These are phyloP conservation scores for Fusarium ramigenum DNA, from an alignment of 2,329 filamentous ascomycete species.

Conservation along the genomic window DNA sequence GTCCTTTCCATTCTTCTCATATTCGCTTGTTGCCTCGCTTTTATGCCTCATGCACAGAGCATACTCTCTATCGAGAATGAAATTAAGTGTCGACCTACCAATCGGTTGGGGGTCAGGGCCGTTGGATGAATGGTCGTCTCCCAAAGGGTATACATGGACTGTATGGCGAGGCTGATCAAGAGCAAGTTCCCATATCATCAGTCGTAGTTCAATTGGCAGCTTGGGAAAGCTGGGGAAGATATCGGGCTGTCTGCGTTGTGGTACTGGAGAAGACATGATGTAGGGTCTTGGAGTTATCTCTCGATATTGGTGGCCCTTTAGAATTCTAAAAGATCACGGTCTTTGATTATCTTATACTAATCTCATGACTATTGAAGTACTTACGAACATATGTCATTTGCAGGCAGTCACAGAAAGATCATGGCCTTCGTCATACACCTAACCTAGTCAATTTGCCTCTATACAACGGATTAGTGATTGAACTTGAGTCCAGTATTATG, in stretches of 20 bases:
- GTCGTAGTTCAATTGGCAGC: neutral
- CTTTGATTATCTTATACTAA: neutral
- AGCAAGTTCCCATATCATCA: neutral
- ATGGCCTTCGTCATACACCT: neutral
- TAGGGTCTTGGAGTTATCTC: neutral
- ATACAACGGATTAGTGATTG: neutral
- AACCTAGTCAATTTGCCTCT: neutral
- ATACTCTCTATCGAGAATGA: neutral
- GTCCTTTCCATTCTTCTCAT: neutral
- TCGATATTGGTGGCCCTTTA: neutral
- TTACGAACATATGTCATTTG: neutral
- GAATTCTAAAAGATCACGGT: too few relatives aligned
- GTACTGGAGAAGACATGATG: neutral
- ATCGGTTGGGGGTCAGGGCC: accelerated
- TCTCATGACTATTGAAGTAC: neutral
- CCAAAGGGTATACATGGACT: neutral
- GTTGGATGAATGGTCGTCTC: neutral
- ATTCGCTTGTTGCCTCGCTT: too few relatives aligned
- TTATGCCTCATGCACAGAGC: neutral
- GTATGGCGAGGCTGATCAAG: neutral
- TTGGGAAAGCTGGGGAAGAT: neutral
- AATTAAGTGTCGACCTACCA: neutral
- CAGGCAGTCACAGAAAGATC: neutral
- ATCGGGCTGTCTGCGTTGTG: too few relatives aligned
- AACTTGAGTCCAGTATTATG: accelerated